Percentiles rank a stretch among this genome's conserved stretches.
Conservation (phyloP, 352 stramenopile species). For the Elongisporangium prolatum region DNA sequence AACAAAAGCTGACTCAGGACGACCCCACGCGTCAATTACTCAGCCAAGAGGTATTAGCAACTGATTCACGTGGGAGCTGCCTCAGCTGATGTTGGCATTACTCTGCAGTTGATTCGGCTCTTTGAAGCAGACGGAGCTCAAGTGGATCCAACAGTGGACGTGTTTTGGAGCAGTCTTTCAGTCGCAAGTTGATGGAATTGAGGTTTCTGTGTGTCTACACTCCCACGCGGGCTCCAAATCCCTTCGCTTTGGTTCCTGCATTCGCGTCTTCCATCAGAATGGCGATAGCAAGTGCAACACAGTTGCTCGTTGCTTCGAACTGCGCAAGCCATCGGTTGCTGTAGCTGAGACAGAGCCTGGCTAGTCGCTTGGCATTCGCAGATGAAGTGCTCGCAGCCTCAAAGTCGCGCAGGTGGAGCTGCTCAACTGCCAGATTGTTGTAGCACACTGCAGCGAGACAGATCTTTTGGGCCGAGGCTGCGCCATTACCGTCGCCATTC, state of each 20-base stretch:
- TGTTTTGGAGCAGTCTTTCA: no score
- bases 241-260: conserved; percentile 10
- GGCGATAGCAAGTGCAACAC: conserved; percentile 52
- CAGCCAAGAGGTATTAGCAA: conserved; percentile 18
- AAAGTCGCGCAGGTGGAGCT: conserved; percentile 81
- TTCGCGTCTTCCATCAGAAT: conserved; percentile 66
- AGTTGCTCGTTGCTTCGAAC: conserved; percentile 87
- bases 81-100: not conserved
- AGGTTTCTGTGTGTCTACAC: not conserved
- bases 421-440: conserved; percentile 91
- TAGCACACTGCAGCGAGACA: conserved; percentile 88
- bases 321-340: conserved; percentile 87
- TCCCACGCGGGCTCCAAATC: no score
- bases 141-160: no score
- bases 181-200: not conserved
- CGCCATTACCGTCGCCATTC: conserved; percentile 14
- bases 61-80: no score
- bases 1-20: conserved; percentile 20
- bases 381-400: conserved; percentile 68
- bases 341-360: conserved; percentile 88
- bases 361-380: conserved; percentile 86
- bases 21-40: conserved; percentile 15
- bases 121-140: conserved; percentile 27
- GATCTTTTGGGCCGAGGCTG: conserved; percentile 83
- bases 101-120: conserved; percentile 20